Evolutionary conservation across 2,329 filamentous ascomycete species (phyloP), one percentile per base, ranked within the genome.

Genomic region (Chrysosphaeria jannelii): DNA sequence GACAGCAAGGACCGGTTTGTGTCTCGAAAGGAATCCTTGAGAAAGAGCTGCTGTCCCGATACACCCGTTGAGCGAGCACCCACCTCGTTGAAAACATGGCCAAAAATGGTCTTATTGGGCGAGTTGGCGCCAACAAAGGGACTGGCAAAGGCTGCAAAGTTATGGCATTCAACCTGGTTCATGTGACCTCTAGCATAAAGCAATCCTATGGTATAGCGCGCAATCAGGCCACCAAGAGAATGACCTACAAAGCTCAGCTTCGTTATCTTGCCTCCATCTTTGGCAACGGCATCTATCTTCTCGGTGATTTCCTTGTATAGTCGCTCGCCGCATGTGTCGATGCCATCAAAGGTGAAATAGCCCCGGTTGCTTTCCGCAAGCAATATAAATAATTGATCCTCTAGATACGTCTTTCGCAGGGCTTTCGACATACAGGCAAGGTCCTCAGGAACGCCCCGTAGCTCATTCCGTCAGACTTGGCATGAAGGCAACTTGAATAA

Each of bases 131-230:
- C 72, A 6, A 79, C 52, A 43, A 79, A 72, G 13, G 72, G 81
- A 15, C 71, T 68, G 5, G 72, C 81, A 43, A 93, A 91, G 1
- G 79, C 90, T 3, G 70, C 75, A 44, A 93, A 91, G 50, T 89
- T 91, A 44, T 81, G 59, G 32, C 81, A 81, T 38, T 76, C 56
- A 13, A 93, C 53, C 27, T 55, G 54, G 27, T 89, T 67, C 27
- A 93, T 64, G 27, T 75, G 52, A 6, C 78, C 76, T 35, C 70
- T 72, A 25, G 72, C 66, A 34, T 79, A 62, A 4, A 93, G 51
- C 35, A 93, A 47, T 0, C 81, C 81, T 27, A 90, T 57, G 2
- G 74, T 70, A 46, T 90, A 93, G 28, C 81, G 58, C 7, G 75
- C 65, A 4, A 93, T 64, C 5, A 93, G 50, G 0, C 81, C 81